Conservation (phyloP, 768 basidiomycete genomes). For the Ephemerocybe angulata region DNA sequence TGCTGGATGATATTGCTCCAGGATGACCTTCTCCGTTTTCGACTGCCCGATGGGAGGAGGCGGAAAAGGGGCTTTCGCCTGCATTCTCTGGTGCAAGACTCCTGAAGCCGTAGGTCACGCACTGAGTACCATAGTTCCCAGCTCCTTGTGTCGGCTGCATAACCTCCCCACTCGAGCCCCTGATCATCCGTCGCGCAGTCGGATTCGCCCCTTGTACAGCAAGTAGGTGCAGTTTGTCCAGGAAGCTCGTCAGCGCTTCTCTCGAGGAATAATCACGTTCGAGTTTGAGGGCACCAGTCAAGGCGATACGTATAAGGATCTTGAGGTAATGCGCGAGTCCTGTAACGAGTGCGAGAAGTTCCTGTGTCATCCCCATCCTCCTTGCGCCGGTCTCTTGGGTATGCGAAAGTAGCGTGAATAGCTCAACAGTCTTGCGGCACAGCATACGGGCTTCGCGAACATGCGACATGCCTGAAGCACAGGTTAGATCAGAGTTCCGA, state of each 20-base stretch:
- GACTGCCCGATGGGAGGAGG: conserved; percentile 19
- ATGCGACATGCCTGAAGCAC: conserved; percentile 85
- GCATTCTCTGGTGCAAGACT: conserved; percentile 88
- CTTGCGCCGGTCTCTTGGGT: conserved; percentile 90
- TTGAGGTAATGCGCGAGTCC: conserved; percentile 99
- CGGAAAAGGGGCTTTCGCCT: conserved; percentile 77
- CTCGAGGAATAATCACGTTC: conserved; percentile 84
- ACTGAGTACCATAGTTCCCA: conserved; percentile 74
- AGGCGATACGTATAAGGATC: conserved; percentile 95
- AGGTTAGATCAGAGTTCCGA: neutral
- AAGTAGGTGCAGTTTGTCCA: conserved; percentile 89
- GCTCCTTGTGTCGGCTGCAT: conserved; percentile 32
- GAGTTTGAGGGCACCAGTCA: conserved; percentile 92
- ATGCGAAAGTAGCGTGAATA: conserved; percentile 93
- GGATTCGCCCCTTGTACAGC: conserved; percentile 85
- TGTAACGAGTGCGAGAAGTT: conserved; percentile 93
- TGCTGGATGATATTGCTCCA: conserved; percentile 41
- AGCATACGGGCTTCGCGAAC: conserved; percentile 97
- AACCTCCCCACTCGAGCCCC: conserved; percentile 67
- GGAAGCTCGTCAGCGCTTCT: conserved; percentile 83
- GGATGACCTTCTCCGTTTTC: conserved; percentile 30
- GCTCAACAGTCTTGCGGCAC: conserved; percentile 97
- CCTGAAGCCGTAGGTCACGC: conserved; percentile 89
- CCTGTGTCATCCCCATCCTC: conserved; percentile 95
- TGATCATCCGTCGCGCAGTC: conserved; percentile 69